Conservation (phyloP, 768 basidiomycete species). For the Heimioporus sp. region DNA sequence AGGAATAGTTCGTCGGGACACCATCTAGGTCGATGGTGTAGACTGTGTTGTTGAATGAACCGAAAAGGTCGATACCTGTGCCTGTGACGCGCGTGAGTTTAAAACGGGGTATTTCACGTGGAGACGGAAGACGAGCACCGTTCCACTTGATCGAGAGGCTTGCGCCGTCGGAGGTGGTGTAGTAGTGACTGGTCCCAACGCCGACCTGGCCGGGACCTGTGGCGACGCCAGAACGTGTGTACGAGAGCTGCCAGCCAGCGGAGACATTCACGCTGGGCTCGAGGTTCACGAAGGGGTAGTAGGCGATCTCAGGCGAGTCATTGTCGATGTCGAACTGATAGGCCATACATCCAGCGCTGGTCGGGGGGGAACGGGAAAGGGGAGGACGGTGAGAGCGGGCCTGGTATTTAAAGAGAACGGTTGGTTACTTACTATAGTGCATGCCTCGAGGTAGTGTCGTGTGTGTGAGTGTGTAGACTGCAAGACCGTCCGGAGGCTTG, state of each 20-base stretch:
- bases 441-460: slow-evolving; percentile 32
- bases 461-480: neutral
- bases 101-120: neutral
- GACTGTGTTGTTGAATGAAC: slow-evolving; percentile 43
- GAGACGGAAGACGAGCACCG: slow-evolving; percentile 41
- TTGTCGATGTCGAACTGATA: slow-evolving; percentile 55
- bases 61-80: slow-evolving; percentile 60
- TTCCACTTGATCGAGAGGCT: slow-evolving; percentile 56
- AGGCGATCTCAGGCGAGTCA: slow-evolving; percentile 61
- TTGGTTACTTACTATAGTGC: no score
- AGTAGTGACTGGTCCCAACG: slow-evolving; percentile 56
- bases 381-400: slow-evolving; percentile 12
- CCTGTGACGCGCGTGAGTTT: slow-evolving; percentile 40
- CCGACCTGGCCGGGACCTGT: slow-evolving; percentile 42
- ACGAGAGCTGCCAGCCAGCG: slow-evolving; percentile 71
- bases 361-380: slow-evolving; percentile 1
- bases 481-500: neutral
- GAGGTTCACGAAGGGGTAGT: slow-evolving; percentile 60
- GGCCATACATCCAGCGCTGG: slow-evolving; percentile 35
- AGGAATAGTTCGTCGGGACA: slow-evolving; percentile 19
- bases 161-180: slow-evolving; percentile 60
- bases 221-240: slow-evolving; percentile 48
- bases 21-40: slow-evolving; percentile 58
- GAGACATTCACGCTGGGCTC: slow-evolving; percentile 46
- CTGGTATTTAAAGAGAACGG: no score